Evolutionary conservation across 2,329 filamentous ascomycete species (phyloP).

Genomic region (Colletotrichum tropicale): DNA sequence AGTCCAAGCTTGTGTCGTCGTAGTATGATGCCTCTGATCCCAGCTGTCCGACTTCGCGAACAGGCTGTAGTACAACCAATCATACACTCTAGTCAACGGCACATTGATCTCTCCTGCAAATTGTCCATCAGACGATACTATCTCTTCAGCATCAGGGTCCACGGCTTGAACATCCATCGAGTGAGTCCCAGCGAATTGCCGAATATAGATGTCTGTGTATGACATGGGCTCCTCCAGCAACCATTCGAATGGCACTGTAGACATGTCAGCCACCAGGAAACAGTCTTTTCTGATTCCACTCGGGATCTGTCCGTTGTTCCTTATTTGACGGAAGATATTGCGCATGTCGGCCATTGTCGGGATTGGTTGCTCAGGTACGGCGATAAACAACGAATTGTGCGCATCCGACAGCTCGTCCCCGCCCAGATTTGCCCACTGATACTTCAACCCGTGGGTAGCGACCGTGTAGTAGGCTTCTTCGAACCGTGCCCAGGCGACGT

Average conservation of each 20-base stretch:
- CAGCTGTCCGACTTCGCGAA: background rate
- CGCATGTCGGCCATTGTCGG: background rate
- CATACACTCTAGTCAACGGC: background rate
- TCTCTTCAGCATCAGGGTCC: background rate
- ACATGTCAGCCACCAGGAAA: background rate
- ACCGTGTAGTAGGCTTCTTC: background rate
- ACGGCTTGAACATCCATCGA: background rate
- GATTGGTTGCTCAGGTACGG: background rate
- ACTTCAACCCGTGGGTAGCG: background rate
- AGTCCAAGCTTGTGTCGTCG: background rate
- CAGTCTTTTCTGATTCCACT: background rate
- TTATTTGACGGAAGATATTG: background rate
- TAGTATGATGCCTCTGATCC: background rate
- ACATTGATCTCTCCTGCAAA: background rate
- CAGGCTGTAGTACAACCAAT: background rate
- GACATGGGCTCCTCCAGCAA: background rate
- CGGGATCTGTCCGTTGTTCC: background rate
- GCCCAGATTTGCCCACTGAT: background rate
- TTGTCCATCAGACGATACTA: background rate
- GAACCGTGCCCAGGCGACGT: background rate
- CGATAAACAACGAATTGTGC: background rate
- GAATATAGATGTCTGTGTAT: background rate
- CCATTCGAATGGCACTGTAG: background rate
- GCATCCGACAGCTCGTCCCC: background rate
- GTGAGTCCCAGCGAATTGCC: background rate